These are phyloP conservation scores for Solanum boliviense DNA, from an alignment of 257 asterid genomes.

Conservation along the genomic window DNA sequence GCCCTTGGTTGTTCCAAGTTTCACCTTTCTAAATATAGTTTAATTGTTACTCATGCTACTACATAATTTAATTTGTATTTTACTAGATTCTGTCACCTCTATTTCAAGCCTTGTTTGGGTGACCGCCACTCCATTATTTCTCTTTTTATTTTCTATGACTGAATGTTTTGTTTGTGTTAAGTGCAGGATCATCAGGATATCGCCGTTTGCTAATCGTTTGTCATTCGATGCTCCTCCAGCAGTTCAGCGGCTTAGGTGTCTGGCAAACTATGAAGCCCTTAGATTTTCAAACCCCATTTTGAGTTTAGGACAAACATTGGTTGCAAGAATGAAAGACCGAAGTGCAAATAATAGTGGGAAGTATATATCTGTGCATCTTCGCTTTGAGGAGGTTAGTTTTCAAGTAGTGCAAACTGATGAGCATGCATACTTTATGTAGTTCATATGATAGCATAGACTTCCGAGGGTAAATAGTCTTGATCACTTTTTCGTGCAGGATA, in stretches of 20 bases:
- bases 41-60: background rate
- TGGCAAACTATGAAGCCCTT: slow-evolving; percentile 91
- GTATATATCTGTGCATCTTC: slow-evolving; percentile 94
- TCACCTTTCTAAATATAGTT: background rate
- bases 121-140: background rate
- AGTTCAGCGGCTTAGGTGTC: slow-evolving; percentile 81
- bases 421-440: background rate
- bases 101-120: background rate
- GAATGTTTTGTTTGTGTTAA: background rate
- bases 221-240: slow-evolving; percentile 85
- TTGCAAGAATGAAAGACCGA: slow-evolving; percentile 72
- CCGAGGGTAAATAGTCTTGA: background rate
- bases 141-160: background rate
- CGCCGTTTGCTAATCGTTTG: slow-evolving; percentile 91
- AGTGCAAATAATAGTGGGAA: slow-evolving; percentile 84
- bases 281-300: slow-evolving; percentile 64
- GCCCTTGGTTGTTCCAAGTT: background rate
- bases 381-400: slow-evolving; percentile 92
- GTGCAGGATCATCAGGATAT: slow-evolving; percentile 73
- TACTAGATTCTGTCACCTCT: background rate
- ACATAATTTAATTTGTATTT: background rate
- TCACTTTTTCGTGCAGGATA: slow-evolving; percentile 54
- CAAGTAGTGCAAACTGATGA: background rate
- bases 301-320: slow-evolving; percentile 61
- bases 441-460: background rate